Evolutionary conservation across 2,329 filamentous ascomycete species (phyloP).

Genomic region (Akanthomyces uredinophilus): DNA sequence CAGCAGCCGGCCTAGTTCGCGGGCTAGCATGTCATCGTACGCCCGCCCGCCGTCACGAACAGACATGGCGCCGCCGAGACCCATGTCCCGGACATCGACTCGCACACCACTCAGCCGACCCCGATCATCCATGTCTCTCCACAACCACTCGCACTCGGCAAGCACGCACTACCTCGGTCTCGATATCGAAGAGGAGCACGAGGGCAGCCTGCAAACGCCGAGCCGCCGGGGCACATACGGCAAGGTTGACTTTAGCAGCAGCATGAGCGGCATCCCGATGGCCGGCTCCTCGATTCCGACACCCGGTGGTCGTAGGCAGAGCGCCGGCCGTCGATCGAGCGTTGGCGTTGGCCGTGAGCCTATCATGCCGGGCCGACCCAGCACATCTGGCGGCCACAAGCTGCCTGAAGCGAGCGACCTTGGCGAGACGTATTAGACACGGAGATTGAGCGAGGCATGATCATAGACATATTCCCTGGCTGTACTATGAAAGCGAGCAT

Average conservation of each 20-base stretch:
- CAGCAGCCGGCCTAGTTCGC: conserved; percentile 62
- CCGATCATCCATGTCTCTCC: conserved; percentile 63
- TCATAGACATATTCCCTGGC: conserved; percentile 1
- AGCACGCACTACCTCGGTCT: conserved; percentile 53
- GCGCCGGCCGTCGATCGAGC: conserved; percentile 38
- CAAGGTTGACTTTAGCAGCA: conserved; percentile 39
- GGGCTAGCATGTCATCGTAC: conserved; percentile 57
- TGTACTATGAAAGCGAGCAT: conserved; percentile 13
- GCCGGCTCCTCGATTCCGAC: conserved; percentile 39
- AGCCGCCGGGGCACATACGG: conserved; percentile 52
- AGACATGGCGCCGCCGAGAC: conserved; percentile 52
- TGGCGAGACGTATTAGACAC: conserved; percentile 48
- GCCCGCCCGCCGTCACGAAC: conserved; percentile 50
- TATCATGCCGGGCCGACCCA: conserved; percentile 23
- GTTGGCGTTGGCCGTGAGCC: conserved; percentile 29
- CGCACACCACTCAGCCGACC: conserved; percentile 66
- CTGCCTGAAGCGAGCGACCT: conserved; percentile 36
- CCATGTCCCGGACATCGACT: conserved; percentile 60
- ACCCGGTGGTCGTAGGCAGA: conserved; percentile 40
- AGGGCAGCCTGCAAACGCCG: conserved; percentile 42
- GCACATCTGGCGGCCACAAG: conserved; percentile 32
- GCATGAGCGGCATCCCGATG: conserved; percentile 34
- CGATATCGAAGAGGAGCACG: conserved; percentile 40
- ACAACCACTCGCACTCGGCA: conserved; percentile 53
- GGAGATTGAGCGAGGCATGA: background rate